Percentiles rank a stretch among this genome's conserved stretches.
Evolutionary conservation across 495 filamentous ascomycete species (phyloP).

Genomic region (Neurospora sp.): DNA sequence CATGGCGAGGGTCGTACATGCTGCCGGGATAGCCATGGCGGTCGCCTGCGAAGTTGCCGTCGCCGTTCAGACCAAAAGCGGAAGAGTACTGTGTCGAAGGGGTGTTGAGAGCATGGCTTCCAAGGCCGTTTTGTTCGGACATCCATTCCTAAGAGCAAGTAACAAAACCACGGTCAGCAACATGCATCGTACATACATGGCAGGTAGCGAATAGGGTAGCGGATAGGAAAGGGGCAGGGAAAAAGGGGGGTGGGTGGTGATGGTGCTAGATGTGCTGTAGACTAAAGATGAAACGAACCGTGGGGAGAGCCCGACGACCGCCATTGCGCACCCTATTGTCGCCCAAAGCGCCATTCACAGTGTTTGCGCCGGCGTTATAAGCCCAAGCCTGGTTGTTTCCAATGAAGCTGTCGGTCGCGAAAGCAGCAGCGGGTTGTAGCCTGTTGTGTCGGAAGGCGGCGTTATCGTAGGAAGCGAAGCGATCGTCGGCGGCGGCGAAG

Average conservation of each 20-base stretch:
- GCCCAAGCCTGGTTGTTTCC: slow-evolving; percentile 42
- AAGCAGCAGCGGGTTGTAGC: slow-evolving; percentile 44
- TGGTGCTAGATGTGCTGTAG: not conserved
- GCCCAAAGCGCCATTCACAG: slow-evolving; percentile 39
- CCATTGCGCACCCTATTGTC: slow-evolving; percentile 34
- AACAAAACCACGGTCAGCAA: slow-evolving; percentile 1
- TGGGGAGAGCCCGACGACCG: slow-evolving; percentile 36
- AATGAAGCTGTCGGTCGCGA: slow-evolving; percentile 26
- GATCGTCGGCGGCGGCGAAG: slow-evolving; percentile 42
- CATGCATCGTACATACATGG: slow-evolving; percentile 1
- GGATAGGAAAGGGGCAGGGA: not conserved
- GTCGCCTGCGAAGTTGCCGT: slow-evolving; percentile 15
- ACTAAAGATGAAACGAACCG: slow-evolving; percentile 28
- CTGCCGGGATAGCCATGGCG: slow-evolving; percentile 19
- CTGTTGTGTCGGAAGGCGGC: slow-evolving; percentile 48
- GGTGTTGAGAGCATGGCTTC: slow-evolving; percentile 29
- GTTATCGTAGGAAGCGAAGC: slow-evolving; percentile 41
- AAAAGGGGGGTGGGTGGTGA: not conserved
- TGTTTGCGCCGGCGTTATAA: slow-evolving; percentile 37
- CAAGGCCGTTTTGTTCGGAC: slow-evolving; percentile 30
- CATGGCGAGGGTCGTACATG: slow-evolving; percentile 26
- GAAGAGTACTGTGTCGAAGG: slow-evolving; percentile 24
- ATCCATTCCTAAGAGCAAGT: slow-evolving; percentile 36
- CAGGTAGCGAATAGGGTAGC: not conserved
- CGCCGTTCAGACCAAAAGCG: slow-evolving; percentile 22